Evolutionary conservation across 352 stramenopile species (phyloP).

Genomic region (Phytophthora foliorum): DNA sequence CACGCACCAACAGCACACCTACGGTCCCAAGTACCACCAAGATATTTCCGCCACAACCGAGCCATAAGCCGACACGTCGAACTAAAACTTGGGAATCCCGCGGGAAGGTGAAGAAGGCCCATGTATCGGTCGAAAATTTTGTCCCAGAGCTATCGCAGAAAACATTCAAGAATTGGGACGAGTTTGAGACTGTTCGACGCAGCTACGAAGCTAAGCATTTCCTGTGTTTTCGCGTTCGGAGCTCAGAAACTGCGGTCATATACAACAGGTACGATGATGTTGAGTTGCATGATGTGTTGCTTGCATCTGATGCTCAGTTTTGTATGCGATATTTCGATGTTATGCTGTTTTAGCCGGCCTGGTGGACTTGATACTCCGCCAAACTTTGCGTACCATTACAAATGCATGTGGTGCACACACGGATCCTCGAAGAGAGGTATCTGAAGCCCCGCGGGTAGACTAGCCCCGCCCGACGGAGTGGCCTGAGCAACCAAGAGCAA

Average conservation of each 20-base stretch:
- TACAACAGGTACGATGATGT: neutral
- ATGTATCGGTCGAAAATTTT: neutral
- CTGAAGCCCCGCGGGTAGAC: too few species aligned
- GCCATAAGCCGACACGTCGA: neutral
- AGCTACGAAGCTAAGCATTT: neutral
- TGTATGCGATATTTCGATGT: neutral
- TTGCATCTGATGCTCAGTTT: neutral
- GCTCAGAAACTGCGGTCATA: neutral
- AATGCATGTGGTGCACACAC: conserved; percentile 6
- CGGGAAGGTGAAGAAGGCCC: conserved; percentile 5
- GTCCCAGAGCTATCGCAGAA: neutral
- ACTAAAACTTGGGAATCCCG: neutral
- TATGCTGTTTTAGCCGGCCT: conserved; percentile 2
- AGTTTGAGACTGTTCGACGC: neutral
- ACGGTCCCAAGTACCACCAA: too few species aligned
- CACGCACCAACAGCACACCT: too few species aligned
- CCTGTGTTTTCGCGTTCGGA: conserved; percentile 4
- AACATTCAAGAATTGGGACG: neutral
- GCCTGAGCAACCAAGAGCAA: too few species aligned
- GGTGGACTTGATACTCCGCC: neutral
- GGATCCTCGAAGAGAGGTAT: too few species aligned
- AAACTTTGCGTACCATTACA: neutral
- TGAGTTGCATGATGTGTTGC: neutral
- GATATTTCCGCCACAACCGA: neutral
- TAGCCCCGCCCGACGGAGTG: too few species aligned